A percentile compares a stretch with the other conserved stretches of the same genome.
phyloP scores from a whole-genome alignment of 208 protist species.

The Polymyxa betae region DNA sequence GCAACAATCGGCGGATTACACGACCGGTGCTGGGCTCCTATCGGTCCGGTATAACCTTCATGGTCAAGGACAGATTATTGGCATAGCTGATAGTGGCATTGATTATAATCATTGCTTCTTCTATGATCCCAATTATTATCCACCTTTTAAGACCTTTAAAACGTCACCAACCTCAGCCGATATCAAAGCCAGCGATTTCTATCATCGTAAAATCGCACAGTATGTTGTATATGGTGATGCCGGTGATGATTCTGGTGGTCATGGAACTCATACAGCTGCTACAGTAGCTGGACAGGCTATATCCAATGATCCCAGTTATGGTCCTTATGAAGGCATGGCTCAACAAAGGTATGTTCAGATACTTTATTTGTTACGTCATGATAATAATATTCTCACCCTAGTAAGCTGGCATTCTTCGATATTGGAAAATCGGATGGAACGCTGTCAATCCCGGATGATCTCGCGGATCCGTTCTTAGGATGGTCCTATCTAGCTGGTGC shows the following conservation, averaged over 20 bases:
- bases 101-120: conserved; percentile 56
- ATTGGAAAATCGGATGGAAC: conserved; percentile 24
- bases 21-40: not conserved
- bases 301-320: not conserved
- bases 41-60: not conserved
- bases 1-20: not conserved
- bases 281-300: conserved; percentile 46
- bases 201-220: conserved; percentile 7
- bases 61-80: conserved; percentile 49
- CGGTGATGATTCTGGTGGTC: conserved; percentile 30
- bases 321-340: conserved; percentile 11
- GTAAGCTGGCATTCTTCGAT: conserved; percentile 45
- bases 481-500: conserved; percentile 32
- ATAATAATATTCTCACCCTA: not conserved
- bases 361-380: not conserved
- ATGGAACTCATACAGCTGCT: conserved; percentile 56
- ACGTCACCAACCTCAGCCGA: not conserved
- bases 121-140: not conserved
- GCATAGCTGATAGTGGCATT: conserved; percentile 37
- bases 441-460: conserved; percentile 25
- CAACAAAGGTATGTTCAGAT: not conserved
- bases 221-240: conserved; percentile 25
- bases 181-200: not conserved
- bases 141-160: not conserved
- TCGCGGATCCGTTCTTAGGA: not conserved